Evolutionary conservation across 148 eudicot species (phyloP), one percentile per base, ranked within the genome.

Genomic region (Polygonum maritimum): DNA sequence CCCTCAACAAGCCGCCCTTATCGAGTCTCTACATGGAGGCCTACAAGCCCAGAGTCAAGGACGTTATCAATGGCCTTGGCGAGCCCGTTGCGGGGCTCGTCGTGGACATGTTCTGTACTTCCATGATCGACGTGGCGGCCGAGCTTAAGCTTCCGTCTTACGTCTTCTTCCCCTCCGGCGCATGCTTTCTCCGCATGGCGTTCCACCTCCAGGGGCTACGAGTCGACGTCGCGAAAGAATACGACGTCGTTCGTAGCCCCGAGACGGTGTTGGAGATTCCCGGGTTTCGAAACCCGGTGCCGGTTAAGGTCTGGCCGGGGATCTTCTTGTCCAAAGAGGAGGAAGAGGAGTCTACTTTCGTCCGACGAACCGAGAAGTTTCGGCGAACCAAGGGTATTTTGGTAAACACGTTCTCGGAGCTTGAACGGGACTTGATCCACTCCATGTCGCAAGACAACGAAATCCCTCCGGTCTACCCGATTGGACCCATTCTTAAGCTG

Each of bases 101-200:
- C 3, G 15, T 87, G 0, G 84, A 84, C 77, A 69, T 82, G 83
- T 74, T 87, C 40, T 82, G 82, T 65, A 76, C 80, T 0, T 9
- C 71, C 7, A 78, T 84, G 80, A 76, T 81, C 1, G 89, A 84
- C 39, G 82, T 84, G n/a, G 89, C 86, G 8, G 47, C 63, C 44
- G 81, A 82, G 47, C 41, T 86, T 2, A 48, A 74, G 1, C 39
- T 84, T 9, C 85, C 87, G 8, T 74, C 80, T 2, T 86, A 84
- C 21, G 15, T 84, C 16, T 84, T 82, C 62, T 80, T 55, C 60
- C 75, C 89, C 18, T 80, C 80, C 0, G 81, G 78, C 14, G 87
- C 80, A 0, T 31, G 26, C 39, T 13, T 79, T 35, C 77, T 84
- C 2, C 52, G 67, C 44, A 48, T 87, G 52, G 40, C 52, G 58